A percentile compares a stretch with the other conserved stretches of the same genome.
These are phyloP conservation scores for Coemansia aciculifera DNA, from an alignment of 192 early-diverging fungal species.

Conservation along the genomic window DNA sequence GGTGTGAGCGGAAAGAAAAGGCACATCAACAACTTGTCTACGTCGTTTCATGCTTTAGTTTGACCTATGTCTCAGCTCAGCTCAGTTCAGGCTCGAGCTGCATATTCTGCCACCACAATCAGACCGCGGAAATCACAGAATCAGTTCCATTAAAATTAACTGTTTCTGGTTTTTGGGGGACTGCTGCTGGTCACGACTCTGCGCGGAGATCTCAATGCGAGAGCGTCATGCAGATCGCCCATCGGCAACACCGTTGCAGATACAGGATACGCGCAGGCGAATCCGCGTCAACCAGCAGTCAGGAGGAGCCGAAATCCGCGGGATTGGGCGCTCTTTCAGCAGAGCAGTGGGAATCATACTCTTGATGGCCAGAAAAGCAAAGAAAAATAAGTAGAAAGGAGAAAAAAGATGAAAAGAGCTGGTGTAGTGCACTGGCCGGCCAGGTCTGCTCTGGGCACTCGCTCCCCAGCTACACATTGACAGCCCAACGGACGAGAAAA, in stretches of 20 bases:
- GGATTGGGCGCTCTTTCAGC: neutral
- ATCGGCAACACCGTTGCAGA: neutral
- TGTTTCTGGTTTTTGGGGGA: neutral
- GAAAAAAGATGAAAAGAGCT: neutral
- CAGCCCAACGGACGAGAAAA: neutral
- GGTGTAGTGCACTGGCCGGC: neutral
- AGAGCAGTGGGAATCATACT: neutral
- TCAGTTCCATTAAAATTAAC: neutral
- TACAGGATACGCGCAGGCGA: neutral
- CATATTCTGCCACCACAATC: neutral
- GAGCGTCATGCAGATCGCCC: constrained; percentile 1
- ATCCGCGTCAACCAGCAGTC: neutral
- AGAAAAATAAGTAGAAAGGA: neutral
- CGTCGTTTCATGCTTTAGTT: neutral
- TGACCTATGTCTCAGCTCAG: neutral
- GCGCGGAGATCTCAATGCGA: neutral
- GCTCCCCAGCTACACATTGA: neutral
- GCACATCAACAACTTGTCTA: neutral
- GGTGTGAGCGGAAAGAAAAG: neutral
- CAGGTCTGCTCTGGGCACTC: neutral
- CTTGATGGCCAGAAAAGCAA: neutral
- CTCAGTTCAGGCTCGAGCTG: neutral
- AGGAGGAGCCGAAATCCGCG: neutral
- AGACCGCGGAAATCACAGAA: neutral
- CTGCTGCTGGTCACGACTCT: neutral